Evolutionary conservation across 2,329 filamentous ascomycete species (phyloP), one percentile per base, ranked within the genome.

Genomic region (Trematosphaeria pertusa): DNA sequence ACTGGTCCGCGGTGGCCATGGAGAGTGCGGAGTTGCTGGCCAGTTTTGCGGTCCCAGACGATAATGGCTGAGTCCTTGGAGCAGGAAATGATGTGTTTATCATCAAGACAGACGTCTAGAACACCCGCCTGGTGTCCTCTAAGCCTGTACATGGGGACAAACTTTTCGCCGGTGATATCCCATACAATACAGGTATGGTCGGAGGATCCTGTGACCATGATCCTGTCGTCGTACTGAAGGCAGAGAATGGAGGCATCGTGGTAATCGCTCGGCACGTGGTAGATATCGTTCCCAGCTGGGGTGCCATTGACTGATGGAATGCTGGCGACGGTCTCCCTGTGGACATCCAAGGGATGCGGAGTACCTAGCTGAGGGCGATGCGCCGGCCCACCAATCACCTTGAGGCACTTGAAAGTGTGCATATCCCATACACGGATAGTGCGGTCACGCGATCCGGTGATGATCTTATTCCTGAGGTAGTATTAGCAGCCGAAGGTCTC

Each of bases 391-490:
- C 93, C 93, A 60, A 99, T 93, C 36, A 97, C 84, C 49, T 93
- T 86, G 41, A 85, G 81, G 71, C 94, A 99, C 58, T 89, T 81
- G 67, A 91, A 88, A 8, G 89, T 96, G 60, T 89, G 87, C 77
- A 96, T 88, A 71, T 97, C 91, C 94, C 94, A 99, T 22, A 99
- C 85, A 39, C 94, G 88, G 59, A 99, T 94, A 0, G 94, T 97
- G 69, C 90, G 89, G 73, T 99, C 94, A 52, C 94, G 87, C 8
- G 93, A 97, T 20, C 94, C 94, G 2, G 94, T 97, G 57, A 99
- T 92, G 66, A 97, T 96, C 73, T 97, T 99, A 67, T 88, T 81
- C 70, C 88, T 91, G 63, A 61, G 41, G 15, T n/a, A 11, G 14
- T 26, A 61, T 79, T 69, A 80, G 74, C 53, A 42, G 39, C 18